These are phyloP conservation scores for Asterochloris erici DNA, from an alignment of 139 green algal genomes.

Conservation along the genomic window DNA sequence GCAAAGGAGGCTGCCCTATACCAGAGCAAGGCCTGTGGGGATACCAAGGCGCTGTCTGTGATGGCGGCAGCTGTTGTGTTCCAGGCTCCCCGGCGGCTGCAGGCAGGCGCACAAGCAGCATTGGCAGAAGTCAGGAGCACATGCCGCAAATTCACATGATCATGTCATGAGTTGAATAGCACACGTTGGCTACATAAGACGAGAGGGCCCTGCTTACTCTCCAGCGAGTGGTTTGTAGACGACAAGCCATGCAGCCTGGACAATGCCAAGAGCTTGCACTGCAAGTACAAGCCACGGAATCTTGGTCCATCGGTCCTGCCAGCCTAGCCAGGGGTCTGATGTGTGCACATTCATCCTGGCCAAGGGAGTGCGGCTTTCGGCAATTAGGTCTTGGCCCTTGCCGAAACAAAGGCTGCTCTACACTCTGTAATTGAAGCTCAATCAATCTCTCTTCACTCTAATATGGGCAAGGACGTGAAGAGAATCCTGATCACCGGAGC, in stretches of 20 bases:
- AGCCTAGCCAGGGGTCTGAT: too few relatives aligned
- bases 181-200: background rate
- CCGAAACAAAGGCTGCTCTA: too few relatives aligned
- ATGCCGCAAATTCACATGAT: background rate
- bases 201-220: background rate
- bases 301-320: too few relatives aligned
- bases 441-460: too few relatives aligned
- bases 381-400: too few relatives aligned
- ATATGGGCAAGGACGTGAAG: background rate
- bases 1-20: background rate
- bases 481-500: constrained; percentile 20
- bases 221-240: constrained; percentile 3
- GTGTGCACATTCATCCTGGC: too few relatives aligned
- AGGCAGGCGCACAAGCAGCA: background rate
- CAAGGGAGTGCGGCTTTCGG: too few relatives aligned
- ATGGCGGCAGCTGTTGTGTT: constrained; percentile 7
- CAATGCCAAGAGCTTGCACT: constrained; percentile 9
- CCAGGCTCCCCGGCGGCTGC: constrained; percentile 2
- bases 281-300: background rate
- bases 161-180: background rate
- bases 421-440: too few relatives aligned
- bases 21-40: background rate
- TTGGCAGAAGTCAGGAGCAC: background rate
- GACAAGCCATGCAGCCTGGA: constrained; percentile 11
- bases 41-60: background rate